Evolutionary conservation across 75 land plant species (phyloP).

Genomic region (Larix kaempferi): DNA sequence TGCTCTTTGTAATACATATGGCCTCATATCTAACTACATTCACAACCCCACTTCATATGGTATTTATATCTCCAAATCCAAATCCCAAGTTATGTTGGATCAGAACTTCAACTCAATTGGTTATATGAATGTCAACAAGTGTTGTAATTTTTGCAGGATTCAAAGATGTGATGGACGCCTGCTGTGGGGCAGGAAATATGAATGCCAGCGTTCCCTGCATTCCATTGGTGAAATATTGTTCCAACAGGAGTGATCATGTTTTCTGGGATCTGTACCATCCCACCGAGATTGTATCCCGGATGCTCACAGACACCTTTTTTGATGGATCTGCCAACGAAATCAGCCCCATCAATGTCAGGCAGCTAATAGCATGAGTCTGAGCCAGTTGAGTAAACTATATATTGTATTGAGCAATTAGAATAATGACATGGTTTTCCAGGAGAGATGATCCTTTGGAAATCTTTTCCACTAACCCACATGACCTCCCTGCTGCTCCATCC

Average conservation of each 20-base stretch:
- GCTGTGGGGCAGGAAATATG: constrained; percentile 65
- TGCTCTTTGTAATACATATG: constrained; percentile 57
- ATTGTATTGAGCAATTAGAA: no score
- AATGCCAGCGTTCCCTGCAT: constrained; percentile 60
- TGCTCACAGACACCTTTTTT: constrained; percentile 23
- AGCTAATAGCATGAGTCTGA: constrained; percentile 19
- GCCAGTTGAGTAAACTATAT: no score
- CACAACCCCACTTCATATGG: constrained; percentile 53
- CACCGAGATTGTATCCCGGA: constrained; percentile 38
- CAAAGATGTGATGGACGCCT: constrained; percentile 44
- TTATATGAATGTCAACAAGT: neutral
- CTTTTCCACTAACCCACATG: no score
- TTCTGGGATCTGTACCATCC: constrained; percentile 91
- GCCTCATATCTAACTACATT: constrained; percentile 21
- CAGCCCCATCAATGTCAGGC: constrained; percentile 52
- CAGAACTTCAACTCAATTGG: no score
- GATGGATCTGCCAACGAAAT: constrained; percentile 32
- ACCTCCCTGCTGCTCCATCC: no score
- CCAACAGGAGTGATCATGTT: constrained; percentile 48
- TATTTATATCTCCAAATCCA: neutral
- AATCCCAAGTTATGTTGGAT: no score
- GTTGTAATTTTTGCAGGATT: constrained; percentile 45
- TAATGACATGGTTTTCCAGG: no score
- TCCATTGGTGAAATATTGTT: constrained; percentile 45
- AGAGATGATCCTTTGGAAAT: no score